Evolutionary conservation across 1,284 basidiomycete species (phyloP).

Genomic region (Moesziomyces parantarcticus): DNA sequence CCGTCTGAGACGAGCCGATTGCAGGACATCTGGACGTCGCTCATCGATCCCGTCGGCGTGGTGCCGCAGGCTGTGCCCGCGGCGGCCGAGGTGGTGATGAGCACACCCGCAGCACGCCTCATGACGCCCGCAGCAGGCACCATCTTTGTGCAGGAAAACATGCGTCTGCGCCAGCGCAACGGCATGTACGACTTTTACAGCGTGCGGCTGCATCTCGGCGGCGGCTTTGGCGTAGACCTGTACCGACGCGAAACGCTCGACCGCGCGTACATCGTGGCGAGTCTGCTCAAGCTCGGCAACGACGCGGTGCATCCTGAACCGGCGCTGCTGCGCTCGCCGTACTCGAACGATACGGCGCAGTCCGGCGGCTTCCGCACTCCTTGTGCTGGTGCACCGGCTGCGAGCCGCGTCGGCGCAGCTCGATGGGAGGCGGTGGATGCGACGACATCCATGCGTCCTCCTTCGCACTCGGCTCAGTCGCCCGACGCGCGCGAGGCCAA

Average conservation of each 20-base stretch:
- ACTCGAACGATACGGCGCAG: slow-evolving; percentile 27
- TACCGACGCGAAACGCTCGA: slow-evolving; percentile 52
- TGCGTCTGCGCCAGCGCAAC: slow-evolving; percentile 49
- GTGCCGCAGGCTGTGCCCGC: slow-evolving; percentile 41
- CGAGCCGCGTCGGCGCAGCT: not conserved
- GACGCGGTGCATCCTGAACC: slow-evolving; percentile 51
- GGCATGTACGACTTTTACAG: slow-evolving; percentile 54
- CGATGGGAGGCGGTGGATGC: slow-evolving; percentile 7
- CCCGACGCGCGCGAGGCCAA: too few species aligned
- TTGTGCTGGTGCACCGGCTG: slow-evolving; percentile 1
- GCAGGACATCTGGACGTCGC: slow-evolving; percentile 45
- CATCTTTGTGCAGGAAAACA: slow-evolving; percentile 55
- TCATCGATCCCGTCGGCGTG: slow-evolving; percentile 54
- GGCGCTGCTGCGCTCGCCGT: slow-evolving; percentile 34
- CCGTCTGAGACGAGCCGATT: slow-evolving; percentile 44
- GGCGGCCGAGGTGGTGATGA: slow-evolving; percentile 43
- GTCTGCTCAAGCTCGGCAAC: slow-evolving; percentile 55
- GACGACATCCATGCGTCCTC: not conserved
- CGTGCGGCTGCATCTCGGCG: slow-evolving; percentile 55
- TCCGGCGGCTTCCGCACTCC: slow-evolving; percentile 35
- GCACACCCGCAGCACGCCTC: slow-evolving; percentile 29
- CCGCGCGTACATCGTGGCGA: slow-evolving; percentile 56
- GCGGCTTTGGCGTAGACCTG: slow-evolving; percentile 55
- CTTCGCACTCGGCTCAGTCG: slow-evolving; percentile 1
- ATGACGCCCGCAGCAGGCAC: slow-evolving; percentile 55